Evolutionary conservation across 176 grass and related monocot species (phyloP).

Genomic region (Aegilops tauschii): DNA sequence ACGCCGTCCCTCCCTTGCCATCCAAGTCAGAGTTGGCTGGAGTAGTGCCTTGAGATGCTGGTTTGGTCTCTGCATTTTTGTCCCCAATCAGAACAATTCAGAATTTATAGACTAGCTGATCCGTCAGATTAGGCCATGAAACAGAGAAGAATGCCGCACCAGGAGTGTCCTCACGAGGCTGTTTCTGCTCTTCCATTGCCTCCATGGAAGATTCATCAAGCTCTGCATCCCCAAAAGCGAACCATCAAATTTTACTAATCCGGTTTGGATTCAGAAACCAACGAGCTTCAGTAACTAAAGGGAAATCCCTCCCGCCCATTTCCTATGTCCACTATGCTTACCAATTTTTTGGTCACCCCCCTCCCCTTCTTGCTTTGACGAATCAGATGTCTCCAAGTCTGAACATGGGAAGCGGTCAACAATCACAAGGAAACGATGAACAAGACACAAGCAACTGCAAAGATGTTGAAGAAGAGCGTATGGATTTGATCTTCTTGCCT

Average conservation of each 20-base stretch:
- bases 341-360: background rate
- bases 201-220: conserved; percentile 9
- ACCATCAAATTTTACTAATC: background rate
- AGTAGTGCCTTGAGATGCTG: background rate
- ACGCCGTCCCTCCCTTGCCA: background rate
- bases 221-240: conserved; percentile 21
- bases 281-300: background rate
- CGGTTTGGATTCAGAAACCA: background rate
- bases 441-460: background rate
- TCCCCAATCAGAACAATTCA: conserved; percentile 8
- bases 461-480: background rate
- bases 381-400: background rate
- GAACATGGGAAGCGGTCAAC: background rate
- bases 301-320: background rate
- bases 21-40: background rate
- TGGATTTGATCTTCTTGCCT: conserved; percentile 4
- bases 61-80: conserved; percentile 25
- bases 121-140: background rate
- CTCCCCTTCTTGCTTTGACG: conserved; percentile 2
- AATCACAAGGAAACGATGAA: background rate
- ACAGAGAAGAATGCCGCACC: conserved; percentile 21
- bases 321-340: background rate
- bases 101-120: conserved; percentile 9
- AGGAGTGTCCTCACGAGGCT: background rate
- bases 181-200: conserved; percentile 2